These are phyloP conservation scores for Talaromyces adpressus DNA, from an alignment of 495 filamentous ascomycete genomes.

Conservation along the genomic window DNA sequence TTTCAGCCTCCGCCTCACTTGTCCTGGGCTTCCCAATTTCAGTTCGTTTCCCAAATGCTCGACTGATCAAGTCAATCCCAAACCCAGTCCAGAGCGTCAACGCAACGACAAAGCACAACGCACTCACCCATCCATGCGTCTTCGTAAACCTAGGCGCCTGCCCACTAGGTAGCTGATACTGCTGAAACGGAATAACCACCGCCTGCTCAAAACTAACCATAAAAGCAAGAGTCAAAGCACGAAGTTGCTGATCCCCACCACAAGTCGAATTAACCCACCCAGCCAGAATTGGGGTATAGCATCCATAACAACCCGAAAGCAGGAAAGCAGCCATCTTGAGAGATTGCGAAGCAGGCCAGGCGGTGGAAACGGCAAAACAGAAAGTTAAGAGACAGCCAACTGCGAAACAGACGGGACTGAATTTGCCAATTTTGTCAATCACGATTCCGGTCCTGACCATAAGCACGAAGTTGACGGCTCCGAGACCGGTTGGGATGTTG, in stretches of 20 bases:
- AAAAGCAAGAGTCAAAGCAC: constrained; percentile 15
- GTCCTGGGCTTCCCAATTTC: background rate
- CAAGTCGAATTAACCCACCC: constrained; percentile 15
- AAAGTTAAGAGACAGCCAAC: background rate
- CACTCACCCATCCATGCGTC: background rate
- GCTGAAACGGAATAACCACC: constrained; percentile 14
- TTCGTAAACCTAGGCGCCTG: background rate
- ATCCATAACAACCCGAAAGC: constrained; percentile 11
- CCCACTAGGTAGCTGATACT: constrained; percentile 10
- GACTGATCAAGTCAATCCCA: background rate
- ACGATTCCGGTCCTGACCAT: background rate
- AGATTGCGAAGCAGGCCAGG: constrained; percentile 7
- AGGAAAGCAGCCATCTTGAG: constrained; percentile 15
- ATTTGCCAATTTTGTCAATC: background rate
- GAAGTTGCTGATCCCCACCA: constrained; percentile 14
- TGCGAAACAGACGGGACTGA: background rate
- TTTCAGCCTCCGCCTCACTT: background rate
- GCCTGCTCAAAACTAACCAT: constrained; percentile 15
- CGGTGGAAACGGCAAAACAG: constrained; percentile 13
- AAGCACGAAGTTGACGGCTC: background rate
- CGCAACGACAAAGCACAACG: background rate
- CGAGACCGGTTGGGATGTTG: background rate
- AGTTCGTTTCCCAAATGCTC: background rate
- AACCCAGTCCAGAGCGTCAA: background rate
- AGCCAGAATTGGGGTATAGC: constrained; percentile 11